A percentile compares a stretch with the other conserved stretches of the same genome.
Evolutionary conservation across 192 early-diverging fungal species (phyloP).

Genomic region (Podila minutissima): DNA sequence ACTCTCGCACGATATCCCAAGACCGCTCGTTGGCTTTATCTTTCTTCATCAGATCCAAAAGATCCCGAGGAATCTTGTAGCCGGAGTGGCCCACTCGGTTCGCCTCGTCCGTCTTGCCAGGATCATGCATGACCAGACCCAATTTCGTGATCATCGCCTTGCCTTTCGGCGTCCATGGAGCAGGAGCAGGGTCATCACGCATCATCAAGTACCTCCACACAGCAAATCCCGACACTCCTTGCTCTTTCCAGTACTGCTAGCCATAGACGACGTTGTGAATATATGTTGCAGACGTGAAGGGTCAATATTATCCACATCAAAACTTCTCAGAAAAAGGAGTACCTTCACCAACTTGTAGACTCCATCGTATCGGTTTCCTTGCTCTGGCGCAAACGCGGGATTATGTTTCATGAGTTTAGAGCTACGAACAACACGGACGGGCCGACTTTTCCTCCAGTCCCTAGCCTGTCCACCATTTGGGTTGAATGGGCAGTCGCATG

Average conservation of each 20-base stretch:
- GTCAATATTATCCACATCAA: no score
- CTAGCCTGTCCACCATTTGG: constrained; percentile 53
- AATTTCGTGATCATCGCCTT: constrained; percentile 50
- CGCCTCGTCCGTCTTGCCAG: no score
- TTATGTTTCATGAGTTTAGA: constrained; percentile 58
- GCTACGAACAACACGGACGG: constrained; percentile 68
- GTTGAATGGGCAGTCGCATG: constrained; percentile 62
- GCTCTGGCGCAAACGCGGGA: constrained; percentile 58
- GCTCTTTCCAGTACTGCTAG: constrained; percentile 64
- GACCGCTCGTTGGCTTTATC: constrained; percentile 34
- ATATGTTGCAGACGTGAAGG: no score
- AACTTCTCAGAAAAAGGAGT: background rate
- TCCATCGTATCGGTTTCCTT: constrained; percentile 73
- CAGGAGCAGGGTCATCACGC: constrained; percentile 69
- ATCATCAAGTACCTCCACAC: constrained; percentile 74
- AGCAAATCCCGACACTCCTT: constrained; percentile 52
- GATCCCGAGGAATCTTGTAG: constrained; percentile 17
- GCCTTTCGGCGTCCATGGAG: constrained; percentile 72
- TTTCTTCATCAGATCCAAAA: constrained; percentile 27
- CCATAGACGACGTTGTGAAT: background rate
- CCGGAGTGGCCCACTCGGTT: no score
- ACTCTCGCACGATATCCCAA: constrained; percentile 40
- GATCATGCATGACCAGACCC: constrained; percentile 50
- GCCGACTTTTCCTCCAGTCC: constrained; percentile 63
- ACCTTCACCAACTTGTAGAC: constrained; percentile 69